phyloP scores from a whole-genome alignment of 495 filamentous ascomycete genomes.

The Chaetomium cochliodes region DNA sequence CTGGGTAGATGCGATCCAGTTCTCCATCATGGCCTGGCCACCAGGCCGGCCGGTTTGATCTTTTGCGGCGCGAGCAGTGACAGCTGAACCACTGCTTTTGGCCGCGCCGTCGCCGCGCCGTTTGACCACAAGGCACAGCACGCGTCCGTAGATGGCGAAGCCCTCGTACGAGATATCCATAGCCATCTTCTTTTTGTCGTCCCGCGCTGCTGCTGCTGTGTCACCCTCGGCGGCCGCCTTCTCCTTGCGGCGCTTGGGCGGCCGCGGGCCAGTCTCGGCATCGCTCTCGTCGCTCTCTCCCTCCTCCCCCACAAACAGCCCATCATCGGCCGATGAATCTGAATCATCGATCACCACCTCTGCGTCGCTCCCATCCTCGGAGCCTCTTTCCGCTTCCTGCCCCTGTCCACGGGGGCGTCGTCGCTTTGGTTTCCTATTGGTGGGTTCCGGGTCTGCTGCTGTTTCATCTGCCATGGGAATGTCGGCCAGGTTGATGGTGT shows the following conservation, averaged over 20 bases:
- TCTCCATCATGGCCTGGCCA: slow-evolving; percentile 84
- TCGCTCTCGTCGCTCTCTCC: slow-evolving; percentile 28
- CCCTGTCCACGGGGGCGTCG: slow-evolving; percentile 26
- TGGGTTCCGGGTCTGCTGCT: slow-evolving; percentile 30
- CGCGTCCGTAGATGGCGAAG: slow-evolving; percentile 89
- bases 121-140: slow-evolving; percentile 88
- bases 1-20: slow-evolving; percentile 81
- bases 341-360: slow-evolving; percentile 22
- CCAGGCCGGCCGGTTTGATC: slow-evolving; percentile 37
- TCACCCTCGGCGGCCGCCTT: slow-evolving; percentile 30
- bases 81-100: slow-evolving; percentile 33
- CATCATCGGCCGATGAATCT: slow-evolving; percentile 30
- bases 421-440: slow-evolving; percentile 36
- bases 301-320: slow-evolving; percentile 39
- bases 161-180: slow-evolving; percentile 88
- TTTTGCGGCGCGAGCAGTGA: slow-evolving; percentile 27
- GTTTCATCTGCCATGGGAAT: slow-evolving; percentile 44
- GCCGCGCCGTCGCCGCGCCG: slow-evolving; percentile 38
- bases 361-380: slow-evolving; percentile 31
- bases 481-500: slow-evolving; percentile 42
- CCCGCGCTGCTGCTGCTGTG: slow-evolving; percentile 44
- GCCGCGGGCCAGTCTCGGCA: slow-evolving; percentile 29
- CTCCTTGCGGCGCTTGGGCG: slow-evolving; percentile 50
- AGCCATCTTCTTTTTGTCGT: slow-evolving; percentile 86
- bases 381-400: slow-evolving; percentile 28